phyloP scores from a whole-genome alignment of 2,329 filamentous ascomycete genomes.

The Sclerotiophoma versabilis region DNA sequence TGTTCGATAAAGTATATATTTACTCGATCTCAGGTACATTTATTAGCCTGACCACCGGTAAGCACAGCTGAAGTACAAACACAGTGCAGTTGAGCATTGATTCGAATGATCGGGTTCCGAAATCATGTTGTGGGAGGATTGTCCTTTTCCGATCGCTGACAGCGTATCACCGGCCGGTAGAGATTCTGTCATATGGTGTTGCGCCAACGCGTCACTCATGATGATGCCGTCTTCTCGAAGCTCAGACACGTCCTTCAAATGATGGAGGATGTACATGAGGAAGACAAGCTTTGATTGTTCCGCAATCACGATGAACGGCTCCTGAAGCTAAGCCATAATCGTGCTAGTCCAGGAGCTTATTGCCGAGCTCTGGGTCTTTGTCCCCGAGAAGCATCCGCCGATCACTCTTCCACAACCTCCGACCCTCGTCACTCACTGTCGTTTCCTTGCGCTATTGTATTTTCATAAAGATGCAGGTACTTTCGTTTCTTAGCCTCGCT shows the following conservation, averaged over 20 bases:
- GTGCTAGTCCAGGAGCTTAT: constrained; percentile 10
- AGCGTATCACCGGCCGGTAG: background rate
- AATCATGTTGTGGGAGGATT: background rate
- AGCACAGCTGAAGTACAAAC: background rate
- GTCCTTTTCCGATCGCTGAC: background rate
- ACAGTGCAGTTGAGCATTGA: background rate
- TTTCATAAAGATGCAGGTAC: constrained; percentile 24
- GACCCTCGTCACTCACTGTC: constrained; percentile 15
- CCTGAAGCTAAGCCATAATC: background rate
- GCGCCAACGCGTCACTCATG: no score
- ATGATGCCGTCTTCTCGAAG: background rate
- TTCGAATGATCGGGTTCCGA: constrained; percentile 1
- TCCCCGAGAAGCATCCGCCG: constrained; percentile 7
- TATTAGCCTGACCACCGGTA: background rate
- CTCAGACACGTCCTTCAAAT: background rate
- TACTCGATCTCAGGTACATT: background rate
- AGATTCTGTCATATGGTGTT: no score
- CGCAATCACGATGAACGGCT: constrained; percentile 1
- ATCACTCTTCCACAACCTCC: constrained; percentile 2
- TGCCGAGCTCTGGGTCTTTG: background rate
- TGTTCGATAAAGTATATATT: background rate
- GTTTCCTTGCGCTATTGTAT: constrained; percentile 11
- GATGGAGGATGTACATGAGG: background rate
- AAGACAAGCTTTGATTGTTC: background rate
- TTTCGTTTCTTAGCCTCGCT: constrained; percentile 16